Evolutionary conservation across 148 eudicot genomes (phyloP).

Genomic region (Rhododendron kiyosumense): DNA sequence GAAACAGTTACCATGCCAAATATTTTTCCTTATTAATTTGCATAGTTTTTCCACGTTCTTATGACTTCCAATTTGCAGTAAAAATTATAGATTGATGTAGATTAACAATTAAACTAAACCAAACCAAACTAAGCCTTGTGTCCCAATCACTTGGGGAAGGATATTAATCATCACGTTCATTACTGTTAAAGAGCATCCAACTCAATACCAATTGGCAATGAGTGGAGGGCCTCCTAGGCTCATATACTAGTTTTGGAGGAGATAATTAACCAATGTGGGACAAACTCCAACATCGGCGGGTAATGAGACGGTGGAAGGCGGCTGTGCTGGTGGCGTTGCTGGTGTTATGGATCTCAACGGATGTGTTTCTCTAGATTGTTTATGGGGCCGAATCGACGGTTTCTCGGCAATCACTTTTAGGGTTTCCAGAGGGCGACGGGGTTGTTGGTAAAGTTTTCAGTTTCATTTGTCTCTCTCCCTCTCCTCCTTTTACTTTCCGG

Average conservation of each 20-base stretch:
- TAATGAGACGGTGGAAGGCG: too few relatives aligned
- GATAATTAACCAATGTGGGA: background rate
- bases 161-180: background rate
- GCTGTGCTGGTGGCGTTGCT: too few relatives aligned
- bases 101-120: background rate
- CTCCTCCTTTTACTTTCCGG: too few relatives aligned
- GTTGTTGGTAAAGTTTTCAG: too few relatives aligned
- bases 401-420: too few relatives aligned
- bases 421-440: too few relatives aligned
- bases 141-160: background rate
- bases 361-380: too few relatives aligned
- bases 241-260: background rate
- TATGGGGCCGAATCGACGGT: too few relatives aligned
- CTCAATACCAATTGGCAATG: background rate
- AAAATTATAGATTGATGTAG: background rate
- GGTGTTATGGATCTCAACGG: too few relatives aligned
- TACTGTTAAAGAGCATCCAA: background rate
- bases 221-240: background rate
- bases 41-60: background rate
- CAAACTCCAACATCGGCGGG: background rate
- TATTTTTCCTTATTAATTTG: background rate
- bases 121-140: background rate
- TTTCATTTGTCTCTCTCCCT: too few relatives aligned
- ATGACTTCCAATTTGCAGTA: background rate
- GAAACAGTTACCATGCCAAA: background rate